Conservation (phyloP, 2,329 filamentous ascomycete genomes). For the Juglanconis oblonga region DNA sequence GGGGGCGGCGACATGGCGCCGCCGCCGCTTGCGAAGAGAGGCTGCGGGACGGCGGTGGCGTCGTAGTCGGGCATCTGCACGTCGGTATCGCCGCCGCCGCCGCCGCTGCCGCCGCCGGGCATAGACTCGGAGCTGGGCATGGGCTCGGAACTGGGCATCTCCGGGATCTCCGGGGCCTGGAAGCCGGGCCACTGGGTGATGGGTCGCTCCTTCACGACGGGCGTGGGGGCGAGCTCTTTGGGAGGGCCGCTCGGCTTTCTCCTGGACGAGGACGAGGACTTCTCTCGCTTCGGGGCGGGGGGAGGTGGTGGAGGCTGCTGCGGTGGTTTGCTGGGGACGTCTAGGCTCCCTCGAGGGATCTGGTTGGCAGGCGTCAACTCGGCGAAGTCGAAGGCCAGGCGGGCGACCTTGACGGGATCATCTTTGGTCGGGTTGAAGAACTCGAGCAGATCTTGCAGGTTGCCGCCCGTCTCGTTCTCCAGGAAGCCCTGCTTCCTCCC, state of each 20-base stretch:
- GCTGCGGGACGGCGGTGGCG: constrained; percentile 15
- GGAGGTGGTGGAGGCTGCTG: constrained; percentile 15
- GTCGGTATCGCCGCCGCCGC: constrained; percentile 4
- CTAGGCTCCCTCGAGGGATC: constrained; percentile 6
- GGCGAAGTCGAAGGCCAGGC: constrained; percentile 56
- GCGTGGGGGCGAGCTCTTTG: constrained; percentile 9
- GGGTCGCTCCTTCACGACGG: constrained; percentile 10
- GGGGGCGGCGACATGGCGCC: constrained; percentile 12
- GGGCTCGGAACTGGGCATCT: constrained; percentile 7
- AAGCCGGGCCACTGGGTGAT: constrained; percentile 15
- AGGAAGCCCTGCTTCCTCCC: constrained; percentile 56
- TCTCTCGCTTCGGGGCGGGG: constrained; percentile 15
- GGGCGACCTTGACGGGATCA: constrained; percentile 55
- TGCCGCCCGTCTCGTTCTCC: constrained; percentile 61
- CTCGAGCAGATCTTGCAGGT: constrained; percentile 63
- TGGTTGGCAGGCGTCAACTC: constrained; percentile 26
- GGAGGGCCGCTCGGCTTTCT: constrained; percentile 10
- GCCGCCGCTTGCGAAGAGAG: constrained; percentile 12
- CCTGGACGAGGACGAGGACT: constrained; percentile 10
- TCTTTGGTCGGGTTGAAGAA: constrained; percentile 59
- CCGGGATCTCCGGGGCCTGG: constrained; percentile 2
- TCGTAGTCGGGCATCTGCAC: constrained; percentile 14
- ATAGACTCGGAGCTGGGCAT: background rate
- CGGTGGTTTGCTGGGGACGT: constrained; percentile 10
- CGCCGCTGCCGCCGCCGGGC: no score